Base-by-base conservation (phyloP, 768 basidiomycete genomes). In the Kwoniella pini region DNA sequence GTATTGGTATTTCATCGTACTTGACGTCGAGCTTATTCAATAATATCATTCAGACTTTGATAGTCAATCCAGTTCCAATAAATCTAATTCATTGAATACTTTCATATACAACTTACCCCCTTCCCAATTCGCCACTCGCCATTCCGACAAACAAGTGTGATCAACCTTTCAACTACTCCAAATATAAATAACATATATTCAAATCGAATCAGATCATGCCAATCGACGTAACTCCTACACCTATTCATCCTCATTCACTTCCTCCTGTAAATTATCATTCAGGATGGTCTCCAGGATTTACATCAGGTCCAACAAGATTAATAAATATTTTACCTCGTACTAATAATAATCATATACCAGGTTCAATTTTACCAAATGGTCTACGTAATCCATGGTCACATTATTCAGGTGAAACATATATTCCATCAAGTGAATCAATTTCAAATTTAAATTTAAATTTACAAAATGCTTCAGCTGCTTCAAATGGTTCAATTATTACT, bases 331-430 rank as follows among this genome's bases (percentile, higher is more conserved):
- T 39, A 42, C 44, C 45, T 49, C 27, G n/a, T 42, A 7, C 19
- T 17, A 42, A 42, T 19, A 10, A 5, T 17, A 42, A n/a, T 43
- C 53, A 39, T 31, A 33, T 36, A 19, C 53, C 57, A 3, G 28
- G 48, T 2, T 33, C 45, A 24, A 27, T 63, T 40, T 42, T 67
- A 6, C 66, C 72, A 12, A 71, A 71, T 30, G 72, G 72, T 0
- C 22, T 65, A 22, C 33, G 67, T 10, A 71, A 69, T 38, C 67
- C 67, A 5, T 74, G 67, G 65, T 65, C 67, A 22, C 60, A 67
- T 4, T 68, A 71, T 42, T 43, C 54, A 0, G 67, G 70, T 3
- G 65, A 68, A 22, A 63, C 67, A 1, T 74, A 70, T 52, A 33
- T 44, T 2, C 68, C 71, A 10, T 36, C 45, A 6, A 15, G 51